Conservation (phyloP, 495 filamentous ascomycete genomes). For the Rhypophila decipiens region DNA sequence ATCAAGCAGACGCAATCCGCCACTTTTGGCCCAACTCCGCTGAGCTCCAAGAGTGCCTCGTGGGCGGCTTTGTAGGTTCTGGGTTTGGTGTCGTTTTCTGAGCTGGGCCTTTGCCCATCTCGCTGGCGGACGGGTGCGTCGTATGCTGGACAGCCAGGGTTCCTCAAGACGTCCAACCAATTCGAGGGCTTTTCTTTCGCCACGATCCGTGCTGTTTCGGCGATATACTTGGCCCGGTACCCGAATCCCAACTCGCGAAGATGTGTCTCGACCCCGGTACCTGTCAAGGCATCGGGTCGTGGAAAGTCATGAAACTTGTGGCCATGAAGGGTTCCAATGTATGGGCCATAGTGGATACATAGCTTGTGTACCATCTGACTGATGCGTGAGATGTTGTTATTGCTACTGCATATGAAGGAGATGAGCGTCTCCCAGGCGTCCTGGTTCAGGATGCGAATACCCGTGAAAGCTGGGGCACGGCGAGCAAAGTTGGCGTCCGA, state of each 20-base stretch:
- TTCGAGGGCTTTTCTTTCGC: constrained; percentile 54
- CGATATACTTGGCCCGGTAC: constrained; percentile 88
- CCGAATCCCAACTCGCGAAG: constrained; percentile 85
- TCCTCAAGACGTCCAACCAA: constrained; percentile 71
- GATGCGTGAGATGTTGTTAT: constrained; percentile 95
- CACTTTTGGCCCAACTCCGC: constrained; percentile 93
- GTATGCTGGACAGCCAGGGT: constrained; percentile 63
- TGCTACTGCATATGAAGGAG: constrained; percentile 95
- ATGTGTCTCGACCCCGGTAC: constrained; percentile 63
- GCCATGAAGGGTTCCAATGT: constrained; percentile 63
- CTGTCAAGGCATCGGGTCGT: constrained; percentile 59
- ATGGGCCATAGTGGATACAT: constrained; percentile 74
- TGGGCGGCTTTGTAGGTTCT: constrained; percentile 69
- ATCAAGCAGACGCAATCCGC: constrained; percentile 95
- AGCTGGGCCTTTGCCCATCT: neutral
- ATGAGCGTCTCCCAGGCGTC: constrained; percentile 95
- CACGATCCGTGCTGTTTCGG: constrained; percentile 74
- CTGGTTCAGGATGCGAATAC: constrained; percentile 90
- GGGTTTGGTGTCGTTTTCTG: constrained; percentile 4
- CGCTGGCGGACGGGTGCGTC: constrained; percentile 25
- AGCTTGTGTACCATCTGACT: constrained; percentile 94
- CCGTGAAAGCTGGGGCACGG: constrained; percentile 79
- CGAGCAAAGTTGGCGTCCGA: constrained; percentile 85
- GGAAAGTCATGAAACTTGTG: constrained; percentile 86
- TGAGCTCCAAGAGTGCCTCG: constrained; percentile 65